phyloP scores from a whole-genome alignment of 495 filamentous ascomycete species.

The Aspergillus panamensis region DNA sequence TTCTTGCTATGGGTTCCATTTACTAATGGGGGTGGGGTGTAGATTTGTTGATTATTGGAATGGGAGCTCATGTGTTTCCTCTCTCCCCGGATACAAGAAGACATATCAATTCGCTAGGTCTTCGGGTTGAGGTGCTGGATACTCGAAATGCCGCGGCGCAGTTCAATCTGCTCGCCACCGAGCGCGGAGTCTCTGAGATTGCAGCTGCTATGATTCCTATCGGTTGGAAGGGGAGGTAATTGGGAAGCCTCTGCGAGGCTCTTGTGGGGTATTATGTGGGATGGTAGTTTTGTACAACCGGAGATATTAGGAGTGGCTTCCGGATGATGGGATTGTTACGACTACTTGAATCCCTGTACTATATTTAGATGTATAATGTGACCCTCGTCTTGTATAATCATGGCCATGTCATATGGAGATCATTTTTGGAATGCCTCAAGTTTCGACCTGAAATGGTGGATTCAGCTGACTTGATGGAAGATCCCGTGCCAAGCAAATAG shows the following conservation, averaged over 20 bases:
- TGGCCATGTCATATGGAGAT: too few species aligned
- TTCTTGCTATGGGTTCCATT: slow-evolving; percentile 13
- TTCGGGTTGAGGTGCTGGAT: slow-evolving; percentile 85
- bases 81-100: slow-evolving; percentile 70
- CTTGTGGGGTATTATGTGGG: background rate
- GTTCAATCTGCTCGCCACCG: slow-evolving; percentile 82
- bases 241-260: background rate
- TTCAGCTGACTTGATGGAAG: slow-evolving; percentile 16
- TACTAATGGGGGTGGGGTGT: slow-evolving; percentile 16
- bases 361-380: background rate
- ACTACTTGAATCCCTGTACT: background rate
- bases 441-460: too few species aligned
- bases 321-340: too few species aligned
- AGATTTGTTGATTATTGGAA: slow-evolving; percentile 88
- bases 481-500: slow-evolving; percentile 16
- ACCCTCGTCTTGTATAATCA: background rate
- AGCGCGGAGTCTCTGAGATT: slow-evolving; percentile 72
- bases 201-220: slow-evolving; percentile 87
- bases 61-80: slow-evolving; percentile 70
- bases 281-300: too few species aligned
- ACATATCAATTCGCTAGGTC: slow-evolving; percentile 70
- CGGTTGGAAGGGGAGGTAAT: slow-evolving; percentile 63
- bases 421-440: background rate
- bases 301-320: too few species aligned
- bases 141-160: slow-evolving; percentile 91